Evolutionary conservation across 2,329 filamentous ascomycete genomes (phyloP).

Genomic region (Tolypocladium inflatum): DNA sequence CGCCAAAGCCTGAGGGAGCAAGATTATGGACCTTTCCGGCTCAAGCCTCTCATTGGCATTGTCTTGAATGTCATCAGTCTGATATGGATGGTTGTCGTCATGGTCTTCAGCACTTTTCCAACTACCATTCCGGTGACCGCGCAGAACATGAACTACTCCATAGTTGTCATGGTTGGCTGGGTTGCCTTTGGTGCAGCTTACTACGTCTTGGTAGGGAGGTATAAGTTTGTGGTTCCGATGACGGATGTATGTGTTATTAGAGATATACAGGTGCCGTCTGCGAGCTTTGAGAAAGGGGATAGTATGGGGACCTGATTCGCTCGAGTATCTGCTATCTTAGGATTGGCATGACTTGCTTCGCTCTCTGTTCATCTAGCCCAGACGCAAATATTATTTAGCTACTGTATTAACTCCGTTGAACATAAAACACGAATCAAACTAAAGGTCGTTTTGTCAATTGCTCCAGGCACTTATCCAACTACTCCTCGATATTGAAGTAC

Average conservation of each 20-base stretch:
- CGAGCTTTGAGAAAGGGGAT: neutral
- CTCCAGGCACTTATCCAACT: no score
- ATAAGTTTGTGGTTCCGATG: constrained; percentile 17
- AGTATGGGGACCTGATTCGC: no score
- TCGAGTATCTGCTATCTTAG: no score
- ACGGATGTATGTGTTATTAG: neutral
- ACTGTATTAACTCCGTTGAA: no score
- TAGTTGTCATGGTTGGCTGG: constrained; percentile 32
- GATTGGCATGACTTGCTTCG: no score
- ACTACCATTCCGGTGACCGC: constrained; percentile 26
- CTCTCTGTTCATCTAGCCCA: no score
- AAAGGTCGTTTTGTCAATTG: no score
- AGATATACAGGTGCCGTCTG: neutral
- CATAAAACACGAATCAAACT: no score
- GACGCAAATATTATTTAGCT: no score
- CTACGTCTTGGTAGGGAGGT: constrained; percentile 14
- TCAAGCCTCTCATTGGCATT: constrained; percentile 22
- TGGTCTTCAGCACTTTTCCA: constrained; percentile 36
- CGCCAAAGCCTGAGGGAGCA: constrained; percentile 11
- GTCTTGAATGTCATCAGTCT: constrained; percentile 29
- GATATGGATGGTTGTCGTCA: constrained; percentile 32
- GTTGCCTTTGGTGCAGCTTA: constrained; percentile 22
- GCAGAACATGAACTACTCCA: constrained; percentile 37
- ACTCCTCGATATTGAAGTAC: no score
- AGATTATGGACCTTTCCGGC: constrained; percentile 14